phyloP scores from a whole-genome alignment of 345 rosid genomes.

The Bruguiera sexangula region DNA sequence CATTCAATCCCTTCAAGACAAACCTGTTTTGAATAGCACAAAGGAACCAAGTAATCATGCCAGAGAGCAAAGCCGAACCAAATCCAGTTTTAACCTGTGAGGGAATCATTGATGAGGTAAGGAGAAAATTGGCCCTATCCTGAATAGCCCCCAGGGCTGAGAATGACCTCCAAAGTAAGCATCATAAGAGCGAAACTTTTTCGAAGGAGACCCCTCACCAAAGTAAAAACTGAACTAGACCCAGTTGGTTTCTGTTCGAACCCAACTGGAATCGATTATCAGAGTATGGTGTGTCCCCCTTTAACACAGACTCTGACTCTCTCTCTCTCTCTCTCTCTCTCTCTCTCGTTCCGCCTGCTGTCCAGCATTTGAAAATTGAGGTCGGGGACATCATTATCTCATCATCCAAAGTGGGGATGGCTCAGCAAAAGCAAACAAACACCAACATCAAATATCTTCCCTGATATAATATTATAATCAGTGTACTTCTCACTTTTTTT shows the following conservation, averaged over 20 bases:
- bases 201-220: constrained; percentile 23
- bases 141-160: constrained; percentile 26
- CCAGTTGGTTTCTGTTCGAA: constrained; percentile 41
- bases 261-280: constrained; percentile 61
- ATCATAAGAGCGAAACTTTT: constrained; percentile 37
- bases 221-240: constrained; percentile 25
- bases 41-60: constrained; percentile 37
- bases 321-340: constrained; percentile 24
- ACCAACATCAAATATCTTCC: constrained; percentile 22
- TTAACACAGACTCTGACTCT: constrained; percentile 9
- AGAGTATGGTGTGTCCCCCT: constrained; percentile 18
- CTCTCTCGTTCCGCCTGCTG: constrained; percentile 18
- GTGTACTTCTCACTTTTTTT: neutral
- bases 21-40: constrained; percentile 17
- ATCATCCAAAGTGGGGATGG: constrained; percentile 60
- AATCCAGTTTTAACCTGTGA: constrained; percentile 39
- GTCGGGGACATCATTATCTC: constrained; percentile 66
- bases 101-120: constrained; percentile 53
- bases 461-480: constrained; percentile 12
- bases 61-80: constrained; percentile 41
- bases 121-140: constrained; percentile 35
- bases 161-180: constrained; percentile 27
- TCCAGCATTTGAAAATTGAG: constrained; percentile 39
- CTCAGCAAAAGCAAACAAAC: constrained; percentile 42
- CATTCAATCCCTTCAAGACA: constrained; percentile 24